Percentiles rank a stretch among this genome's conserved stretches.
These are phyloP conservation scores for Domatiomyces catenatus DNA, from an alignment of 2,329 filamentous ascomycete species.

Conservation along the genomic window DNA sequence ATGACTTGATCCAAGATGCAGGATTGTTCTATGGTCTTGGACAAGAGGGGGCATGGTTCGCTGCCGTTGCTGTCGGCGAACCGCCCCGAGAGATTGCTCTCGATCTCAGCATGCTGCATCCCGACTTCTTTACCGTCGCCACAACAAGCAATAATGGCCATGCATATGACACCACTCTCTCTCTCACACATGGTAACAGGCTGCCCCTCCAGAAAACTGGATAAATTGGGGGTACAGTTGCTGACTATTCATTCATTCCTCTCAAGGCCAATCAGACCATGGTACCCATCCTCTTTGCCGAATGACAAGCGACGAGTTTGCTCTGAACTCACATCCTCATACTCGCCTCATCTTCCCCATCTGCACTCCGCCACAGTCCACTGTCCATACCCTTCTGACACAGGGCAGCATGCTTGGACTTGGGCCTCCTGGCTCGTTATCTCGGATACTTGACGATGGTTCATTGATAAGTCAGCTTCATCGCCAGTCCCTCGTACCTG, in stretches of 20 bases:
- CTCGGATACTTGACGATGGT: conserved; percentile 14
- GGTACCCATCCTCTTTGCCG: conserved; percentile 17
- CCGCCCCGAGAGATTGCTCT: conserved; percentile 18
- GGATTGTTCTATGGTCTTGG: conserved; percentile 12
- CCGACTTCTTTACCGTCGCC: conserved; percentile 20
- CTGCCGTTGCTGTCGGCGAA: conserved; percentile 16
- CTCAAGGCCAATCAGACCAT: conserved; percentile 11
- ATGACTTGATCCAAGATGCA: conserved; percentile 8
- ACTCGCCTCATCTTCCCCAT: conserved; percentile 17
- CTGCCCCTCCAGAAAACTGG: not conserved
- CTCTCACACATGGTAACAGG: conserved; percentile 15
- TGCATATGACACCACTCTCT: conserved; percentile 18
- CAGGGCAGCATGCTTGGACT: conserved; percentile 21
- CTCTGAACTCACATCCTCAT: conserved; percentile 1
- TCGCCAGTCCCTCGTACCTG: conserved; percentile 9
- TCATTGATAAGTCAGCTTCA: conserved; percentile 17
- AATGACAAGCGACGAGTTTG: conserved; percentile 16
- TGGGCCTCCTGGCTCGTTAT: conserved; percentile 16
- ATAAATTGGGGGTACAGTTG: not conserved
- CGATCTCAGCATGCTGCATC: conserved; percentile 21
- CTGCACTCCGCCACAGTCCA: conserved; percentile 19
- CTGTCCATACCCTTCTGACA: conserved; percentile 16
- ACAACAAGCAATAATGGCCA: conserved; percentile 20
- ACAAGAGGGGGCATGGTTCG: conserved; percentile 16
- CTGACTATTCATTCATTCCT: not conserved